Evolutionary conservation across 768 basidiomycete species (phyloP).

Genomic region (Tulasnella sp.): DNA sequence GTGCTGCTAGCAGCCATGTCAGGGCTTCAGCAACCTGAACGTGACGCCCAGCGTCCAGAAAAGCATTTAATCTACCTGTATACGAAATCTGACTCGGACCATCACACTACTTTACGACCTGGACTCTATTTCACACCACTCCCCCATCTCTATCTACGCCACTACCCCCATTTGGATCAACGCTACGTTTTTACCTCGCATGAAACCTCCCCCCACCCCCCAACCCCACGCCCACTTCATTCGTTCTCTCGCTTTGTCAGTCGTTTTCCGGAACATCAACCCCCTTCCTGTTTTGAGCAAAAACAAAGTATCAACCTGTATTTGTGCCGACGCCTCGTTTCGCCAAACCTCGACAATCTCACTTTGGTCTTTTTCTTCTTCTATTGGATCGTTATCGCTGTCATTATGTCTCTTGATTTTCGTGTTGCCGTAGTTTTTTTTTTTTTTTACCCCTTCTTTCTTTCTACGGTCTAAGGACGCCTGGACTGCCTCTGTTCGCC

Average conservation of each 20-base stretch:
- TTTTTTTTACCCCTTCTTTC: background rate
- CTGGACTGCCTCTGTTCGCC: background rate
- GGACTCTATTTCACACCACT: background rate
- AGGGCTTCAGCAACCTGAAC: background rate
- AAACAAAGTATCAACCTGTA: background rate
- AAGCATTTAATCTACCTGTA: background rate
- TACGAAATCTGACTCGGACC: background rate
- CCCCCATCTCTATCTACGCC: background rate
- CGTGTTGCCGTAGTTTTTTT: background rate
- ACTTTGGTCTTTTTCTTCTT: background rate
- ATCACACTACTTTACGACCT: background rate
- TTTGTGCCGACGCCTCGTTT: background rate
- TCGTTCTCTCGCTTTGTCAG: background rate
- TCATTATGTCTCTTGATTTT: background rate
- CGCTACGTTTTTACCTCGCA: background rate
- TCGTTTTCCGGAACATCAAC: background rate
- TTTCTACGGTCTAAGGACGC: background rate
- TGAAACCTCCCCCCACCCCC: background rate
- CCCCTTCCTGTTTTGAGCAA: background rate
- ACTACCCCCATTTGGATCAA: background rate
- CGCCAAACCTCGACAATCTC: background rate
- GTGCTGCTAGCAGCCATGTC: background rate
- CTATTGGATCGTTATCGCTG: constrained; percentile 2
- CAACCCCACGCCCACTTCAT: background rate
- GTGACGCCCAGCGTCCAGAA: background rate